Percentiles rank a stretch among this genome's conserved stretches.
phyloP scores from a whole-genome alignment of 2,329 filamentous ascomycete species.

The Thermochaetoides dissita region DNA sequence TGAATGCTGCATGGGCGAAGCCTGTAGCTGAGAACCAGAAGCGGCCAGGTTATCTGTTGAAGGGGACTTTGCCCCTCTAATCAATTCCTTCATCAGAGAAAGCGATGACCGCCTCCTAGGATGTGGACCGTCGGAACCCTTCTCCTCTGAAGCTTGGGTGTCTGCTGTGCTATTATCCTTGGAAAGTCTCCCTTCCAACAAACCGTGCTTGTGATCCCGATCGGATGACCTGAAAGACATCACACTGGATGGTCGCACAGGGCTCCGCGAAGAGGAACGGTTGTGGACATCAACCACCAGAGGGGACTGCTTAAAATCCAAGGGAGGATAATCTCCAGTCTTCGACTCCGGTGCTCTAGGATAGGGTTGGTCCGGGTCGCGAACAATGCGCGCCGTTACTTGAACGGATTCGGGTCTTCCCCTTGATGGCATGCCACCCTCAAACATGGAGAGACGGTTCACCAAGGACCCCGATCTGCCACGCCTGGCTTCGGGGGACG shows the following conservation, averaged over 20 bases:
- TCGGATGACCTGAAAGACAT: conserved; percentile 14
- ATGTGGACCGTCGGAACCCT: conserved; percentile 11
- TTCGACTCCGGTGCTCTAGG: conserved; percentile 26
- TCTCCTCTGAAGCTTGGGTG: conserved; percentile 17
- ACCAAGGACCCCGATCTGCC: conserved; percentile 41
- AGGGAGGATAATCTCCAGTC: conserved; percentile 29
- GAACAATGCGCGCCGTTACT: conserved; percentile 71
- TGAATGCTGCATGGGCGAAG: too few relatives aligned
- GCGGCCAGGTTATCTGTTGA: conserved; percentile 29
- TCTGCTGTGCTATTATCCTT: conserved; percentile 23
- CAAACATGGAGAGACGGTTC: conserved; percentile 42
- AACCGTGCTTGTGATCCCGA: conserved; percentile 24
- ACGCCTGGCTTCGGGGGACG: conserved; percentile 31
- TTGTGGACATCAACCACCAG: conserved; percentile 43
- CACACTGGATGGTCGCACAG: conserved; percentile 7
- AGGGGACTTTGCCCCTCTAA: conserved; percentile 28
- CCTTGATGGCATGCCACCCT: conserved; percentile 28
- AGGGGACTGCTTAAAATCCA: conserved; percentile 46
- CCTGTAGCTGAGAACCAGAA: not conserved
- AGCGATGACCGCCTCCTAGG: conserved; percentile 41
- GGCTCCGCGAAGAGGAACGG: conserved; percentile 12
- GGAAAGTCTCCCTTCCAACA: conserved; percentile 35
- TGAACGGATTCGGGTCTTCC: conserved; percentile 64
- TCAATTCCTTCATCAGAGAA: conserved; percentile 41
- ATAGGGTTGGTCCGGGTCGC: conserved; percentile 39